These are phyloP conservation scores for Saccharomycodes ludwigii DNA, from an alignment of 805 yeast species.

Conservation along the genomic window DNA sequence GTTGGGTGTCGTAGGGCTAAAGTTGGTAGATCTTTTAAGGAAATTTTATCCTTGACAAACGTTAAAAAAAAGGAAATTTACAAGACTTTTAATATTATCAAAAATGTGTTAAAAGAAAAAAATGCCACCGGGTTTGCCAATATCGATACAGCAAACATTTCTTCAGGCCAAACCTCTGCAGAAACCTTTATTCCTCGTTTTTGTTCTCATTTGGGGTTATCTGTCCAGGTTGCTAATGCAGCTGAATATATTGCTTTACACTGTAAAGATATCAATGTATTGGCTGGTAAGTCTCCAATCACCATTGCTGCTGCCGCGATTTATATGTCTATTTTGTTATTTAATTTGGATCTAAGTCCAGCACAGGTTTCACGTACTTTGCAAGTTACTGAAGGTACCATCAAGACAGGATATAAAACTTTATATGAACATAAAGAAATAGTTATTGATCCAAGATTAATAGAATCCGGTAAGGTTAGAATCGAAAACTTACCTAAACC, in stretches of 20 bases:
- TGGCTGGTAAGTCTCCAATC: constrained; percentile 94
- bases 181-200: constrained; percentile 91
- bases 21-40: constrained; percentile 90
- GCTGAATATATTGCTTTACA: constrained; percentile 87
- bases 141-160: constrained; percentile 33
- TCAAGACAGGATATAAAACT: constrained; percentile 79
- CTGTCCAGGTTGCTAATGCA: constrained; percentile 75
- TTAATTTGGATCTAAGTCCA: constrained; percentile 65
- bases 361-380: constrained; percentile 79
- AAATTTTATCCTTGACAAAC: constrained; percentile 87
- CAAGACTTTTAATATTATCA: constrained; percentile 76
- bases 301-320: constrained; percentile 97
- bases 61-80: constrained; percentile 94
- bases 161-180: constrained; percentile 79
- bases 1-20: constrained; percentile 90
- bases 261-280: constrained; percentile 82
- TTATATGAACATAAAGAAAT: constrained; percentile 65
- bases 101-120: constrained; percentile 44
- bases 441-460: constrained; percentile 1
- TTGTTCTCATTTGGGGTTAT: constrained; percentile 87
- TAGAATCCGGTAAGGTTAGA: neutral
- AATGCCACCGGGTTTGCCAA: constrained; percentile 25
- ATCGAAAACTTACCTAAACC: constrained; percentile 1
- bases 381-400: constrained; percentile 96
- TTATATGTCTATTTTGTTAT: constrained; percentile 85